Evolutionary conservation across 768 basidiomycete species (phyloP), one percentile per base, ranked within the genome.

Genomic region (Kwoniella newhampshirensis): DNA sequence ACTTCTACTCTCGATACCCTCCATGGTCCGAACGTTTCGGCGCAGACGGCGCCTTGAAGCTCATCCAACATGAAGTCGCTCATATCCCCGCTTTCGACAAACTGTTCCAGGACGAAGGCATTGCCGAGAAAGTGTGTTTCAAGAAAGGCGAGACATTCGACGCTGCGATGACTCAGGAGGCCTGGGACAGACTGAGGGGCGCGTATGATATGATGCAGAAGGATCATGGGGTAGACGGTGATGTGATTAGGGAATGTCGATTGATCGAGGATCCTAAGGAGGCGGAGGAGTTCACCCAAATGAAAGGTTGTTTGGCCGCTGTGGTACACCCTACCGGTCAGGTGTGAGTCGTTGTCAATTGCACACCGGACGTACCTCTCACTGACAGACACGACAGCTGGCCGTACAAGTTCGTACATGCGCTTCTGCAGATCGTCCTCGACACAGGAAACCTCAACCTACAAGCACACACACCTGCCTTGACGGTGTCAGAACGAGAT

Each of bases 341-440:
- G 44, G 39, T 60, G 62, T 64, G 50, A 57, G 62, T 59, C 18
- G 35, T 20, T 23, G 3, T 17, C 13, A 54, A 2, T 35, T n/a
- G 30, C 40, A 17, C 9, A n/a, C n/a, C 17, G n/a, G n/a, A n/a
- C n/a, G n/a, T n/a, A n/a, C n/a, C 11, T 17, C 35, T 52, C 12
- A 42, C 41, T 30, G 46, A 41, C 17, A 36, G 20, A 12, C 18
- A 18, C 40, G 3, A n/a, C 32, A 63, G 62, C 11, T 63, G 62
- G 62, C 52, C 57, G 18, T 63, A 63, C 49, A 59, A 59, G 15
- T 63, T 63, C 39, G 62, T 63, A 3, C 62, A 63, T 35, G 62
- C 57, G 7, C 32, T 63, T 5, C 27, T 63, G 42, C 20, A 30
- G 5, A 50, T 59, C 18, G 20, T 63, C 0, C 36, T 56, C 37